A percentile compares a stretch with the other conserved stretches of the same genome.
phyloP scores from a whole-genome alignment of 2,329 filamentous ascomycete genomes.

The Fusarium metavorans region DNA sequence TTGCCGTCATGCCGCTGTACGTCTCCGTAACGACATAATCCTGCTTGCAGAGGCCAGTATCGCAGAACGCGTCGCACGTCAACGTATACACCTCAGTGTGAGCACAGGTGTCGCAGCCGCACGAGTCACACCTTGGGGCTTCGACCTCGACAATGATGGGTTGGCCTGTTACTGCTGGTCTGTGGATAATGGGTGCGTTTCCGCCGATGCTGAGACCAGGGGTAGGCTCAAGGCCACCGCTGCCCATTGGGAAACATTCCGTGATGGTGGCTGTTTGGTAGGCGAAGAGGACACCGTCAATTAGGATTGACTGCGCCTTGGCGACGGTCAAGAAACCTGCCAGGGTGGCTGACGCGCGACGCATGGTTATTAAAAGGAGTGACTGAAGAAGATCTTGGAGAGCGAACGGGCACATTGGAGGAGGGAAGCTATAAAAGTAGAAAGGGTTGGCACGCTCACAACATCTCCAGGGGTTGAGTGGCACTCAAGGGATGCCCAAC shows the following conservation, averaged over 20 bases:
- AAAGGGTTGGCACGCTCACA: not conserved
- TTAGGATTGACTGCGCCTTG: not conserved
- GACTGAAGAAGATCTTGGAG: not conserved
- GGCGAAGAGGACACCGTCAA: conserved; percentile 10
- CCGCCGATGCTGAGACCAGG: not conserved
- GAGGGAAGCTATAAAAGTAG: not conserved
- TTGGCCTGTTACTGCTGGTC: conserved; percentile 20
- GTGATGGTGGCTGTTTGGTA: conserved; percentile 28
- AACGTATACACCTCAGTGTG: conserved; percentile 25
- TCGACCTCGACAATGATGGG: conserved; percentile 24
- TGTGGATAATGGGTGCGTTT: conserved; percentile 4
- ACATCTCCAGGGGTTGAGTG: not conserved
- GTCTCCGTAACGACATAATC: conserved; percentile 29
- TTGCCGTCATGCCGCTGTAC: conserved; percentile 23
- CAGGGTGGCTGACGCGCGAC: not conserved
- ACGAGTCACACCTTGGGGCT: conserved; percentile 27
- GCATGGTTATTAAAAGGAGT: not conserved
- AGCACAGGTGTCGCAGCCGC: conserved; percentile 27
- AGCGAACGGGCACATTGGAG: not conserved
- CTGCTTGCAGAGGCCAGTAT: conserved; percentile 24
- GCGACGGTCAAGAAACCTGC: not conserved
- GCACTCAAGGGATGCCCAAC: not conserved
- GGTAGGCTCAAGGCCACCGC: not conserved
- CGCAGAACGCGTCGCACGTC: conserved; percentile 20
- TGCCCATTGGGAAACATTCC: conserved; percentile 15